Evolutionary conservation across 805 yeast species (phyloP).

Genomic region (Komagataella pastoris): DNA sequence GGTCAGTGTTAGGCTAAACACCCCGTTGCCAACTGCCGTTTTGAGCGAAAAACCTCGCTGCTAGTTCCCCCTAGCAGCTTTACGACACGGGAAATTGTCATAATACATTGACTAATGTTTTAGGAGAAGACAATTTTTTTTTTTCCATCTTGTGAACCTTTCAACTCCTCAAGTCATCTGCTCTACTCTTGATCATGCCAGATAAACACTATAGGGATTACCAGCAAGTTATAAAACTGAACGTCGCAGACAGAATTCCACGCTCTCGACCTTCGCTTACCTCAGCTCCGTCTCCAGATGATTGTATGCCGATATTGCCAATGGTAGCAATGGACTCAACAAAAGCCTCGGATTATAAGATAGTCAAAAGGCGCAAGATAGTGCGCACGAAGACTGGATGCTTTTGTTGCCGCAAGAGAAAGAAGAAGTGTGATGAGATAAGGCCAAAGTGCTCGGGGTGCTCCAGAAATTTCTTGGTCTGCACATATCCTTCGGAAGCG

Average conservation of each 20-base stretch:
- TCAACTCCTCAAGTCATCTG: not conserved
- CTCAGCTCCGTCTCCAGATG: not conserved
- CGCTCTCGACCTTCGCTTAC: not conserved
- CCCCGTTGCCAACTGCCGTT: not conserved
- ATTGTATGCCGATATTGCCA: conserved; percentile 3
- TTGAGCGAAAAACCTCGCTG: not conserved
- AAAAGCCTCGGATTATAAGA: not conserved
- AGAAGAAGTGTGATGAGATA: conserved; percentile 24
- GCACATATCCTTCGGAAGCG: conserved; percentile 16
- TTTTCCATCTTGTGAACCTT: not conserved
- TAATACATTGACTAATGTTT: not conserved
- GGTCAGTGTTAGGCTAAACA: not conserved
- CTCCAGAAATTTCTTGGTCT: conserved; percentile 17
- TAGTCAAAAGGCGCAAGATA: conserved; percentile 12
- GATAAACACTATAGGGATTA: conserved; percentile 14
- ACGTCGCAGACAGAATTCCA: conserved; percentile 1
- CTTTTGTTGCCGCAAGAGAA: conserved; percentile 21
- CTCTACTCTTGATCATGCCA: not conserved
- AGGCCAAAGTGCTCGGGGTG: conserved; percentile 23
- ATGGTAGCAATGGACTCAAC: conserved; percentile 7
- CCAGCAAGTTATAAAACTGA: conserved; percentile 16
- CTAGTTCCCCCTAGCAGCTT: not conserved
- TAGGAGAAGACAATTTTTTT: not conserved
- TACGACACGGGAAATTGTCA: not conserved
- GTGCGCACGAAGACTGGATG: conserved; percentile 24